Percentiles rank a stretch among this genome's conserved stretches.
These are phyloP conservation scores for Acanthochlamys bracteata DNA, from an alignment of 106 monocot species.

Conservation along the genomic window DNA sequence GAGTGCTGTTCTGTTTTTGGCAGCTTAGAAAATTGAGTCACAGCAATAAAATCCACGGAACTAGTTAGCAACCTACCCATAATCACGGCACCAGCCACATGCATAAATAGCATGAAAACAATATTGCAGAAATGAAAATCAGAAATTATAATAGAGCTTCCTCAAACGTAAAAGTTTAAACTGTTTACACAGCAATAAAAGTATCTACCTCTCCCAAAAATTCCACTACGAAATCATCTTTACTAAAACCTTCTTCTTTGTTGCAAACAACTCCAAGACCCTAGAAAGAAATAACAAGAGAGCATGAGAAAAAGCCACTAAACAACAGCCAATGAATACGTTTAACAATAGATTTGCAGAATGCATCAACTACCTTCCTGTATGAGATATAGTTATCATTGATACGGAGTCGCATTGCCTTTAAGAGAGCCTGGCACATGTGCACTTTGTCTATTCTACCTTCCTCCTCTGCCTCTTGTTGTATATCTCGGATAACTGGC, in stretches of 20 bases:
- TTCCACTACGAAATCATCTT: conserved; percentile 96
- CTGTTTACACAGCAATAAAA: not conserved
- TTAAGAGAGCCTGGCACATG: conserved; percentile 62
- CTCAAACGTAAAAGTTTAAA: not conserved
- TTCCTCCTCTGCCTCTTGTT: conserved; percentile 54
- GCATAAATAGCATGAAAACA: not conserved
- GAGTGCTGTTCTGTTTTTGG: too few species aligned
- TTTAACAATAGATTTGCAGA: not conserved
- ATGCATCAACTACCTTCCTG: conserved; percentile 50
- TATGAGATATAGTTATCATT: conserved; percentile 98
- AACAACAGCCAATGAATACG: not conserved
- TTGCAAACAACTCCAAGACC: conserved; percentile 99
- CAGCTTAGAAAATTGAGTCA: too few species aligned
- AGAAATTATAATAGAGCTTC: not conserved
- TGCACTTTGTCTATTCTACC: conserved; percentile 40
- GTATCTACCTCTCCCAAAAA: conserved; percentile 87
- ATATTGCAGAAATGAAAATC: not conserved
- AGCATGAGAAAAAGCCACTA: not conserved
- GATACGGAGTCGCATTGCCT: conserved; percentile 69
- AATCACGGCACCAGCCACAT: not conserved
- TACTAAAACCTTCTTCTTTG: conserved; percentile 71
- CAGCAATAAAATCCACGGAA: too few species aligned
- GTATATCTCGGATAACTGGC: conserved; percentile 77
- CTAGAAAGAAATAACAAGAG: conserved; percentile 25
- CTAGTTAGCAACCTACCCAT: too few species aligned